Conservation (phyloP, 2,329 filamentous ascomycete genomes). For the Colletotrichum filicis region DNA sequence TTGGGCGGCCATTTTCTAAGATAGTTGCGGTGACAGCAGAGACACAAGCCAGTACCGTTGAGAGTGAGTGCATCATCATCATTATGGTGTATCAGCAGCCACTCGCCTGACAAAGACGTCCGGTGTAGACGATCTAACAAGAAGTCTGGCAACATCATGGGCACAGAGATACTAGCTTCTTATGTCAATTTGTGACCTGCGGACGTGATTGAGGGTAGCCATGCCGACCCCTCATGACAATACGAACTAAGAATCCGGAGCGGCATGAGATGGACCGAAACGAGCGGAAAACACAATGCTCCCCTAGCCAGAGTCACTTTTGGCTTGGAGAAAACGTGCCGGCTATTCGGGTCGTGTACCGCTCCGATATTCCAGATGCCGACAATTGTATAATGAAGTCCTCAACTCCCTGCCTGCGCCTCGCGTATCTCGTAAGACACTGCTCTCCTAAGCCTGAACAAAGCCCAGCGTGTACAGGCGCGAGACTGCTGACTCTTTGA, state of each 20-base stretch:
- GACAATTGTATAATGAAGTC: neutral
- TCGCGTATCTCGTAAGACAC: neutral
- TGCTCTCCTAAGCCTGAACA: neutral
- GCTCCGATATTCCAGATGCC: neutral
- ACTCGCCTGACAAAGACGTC: neutral
- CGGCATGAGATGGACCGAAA: constrained; percentile 31
- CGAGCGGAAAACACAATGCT: constrained; percentile 8
- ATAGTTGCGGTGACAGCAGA: constrained; percentile 44
- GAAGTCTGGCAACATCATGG: neutral
- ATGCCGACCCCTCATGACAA: constrained; percentile 22
- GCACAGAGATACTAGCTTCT: neutral
- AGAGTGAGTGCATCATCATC: constrained; percentile 11
- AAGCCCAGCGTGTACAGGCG: neutral
- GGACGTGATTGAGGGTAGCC: neutral
- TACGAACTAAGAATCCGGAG: neutral
- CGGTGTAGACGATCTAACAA: neutral
- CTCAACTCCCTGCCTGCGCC: neutral
- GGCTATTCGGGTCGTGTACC: constrained; percentile 21
- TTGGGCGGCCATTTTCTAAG: constrained; percentile 54
- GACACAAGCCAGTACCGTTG: constrained; percentile 37
- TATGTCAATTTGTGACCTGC: neutral
- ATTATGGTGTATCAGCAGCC: neutral
- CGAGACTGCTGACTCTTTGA: neutral
- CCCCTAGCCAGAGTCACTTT: neutral
- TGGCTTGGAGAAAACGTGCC: neutral